Conservation (phyloP, 1,284 basidiomycete species). For the Austroboletus novae-zelandiae region DNA sequence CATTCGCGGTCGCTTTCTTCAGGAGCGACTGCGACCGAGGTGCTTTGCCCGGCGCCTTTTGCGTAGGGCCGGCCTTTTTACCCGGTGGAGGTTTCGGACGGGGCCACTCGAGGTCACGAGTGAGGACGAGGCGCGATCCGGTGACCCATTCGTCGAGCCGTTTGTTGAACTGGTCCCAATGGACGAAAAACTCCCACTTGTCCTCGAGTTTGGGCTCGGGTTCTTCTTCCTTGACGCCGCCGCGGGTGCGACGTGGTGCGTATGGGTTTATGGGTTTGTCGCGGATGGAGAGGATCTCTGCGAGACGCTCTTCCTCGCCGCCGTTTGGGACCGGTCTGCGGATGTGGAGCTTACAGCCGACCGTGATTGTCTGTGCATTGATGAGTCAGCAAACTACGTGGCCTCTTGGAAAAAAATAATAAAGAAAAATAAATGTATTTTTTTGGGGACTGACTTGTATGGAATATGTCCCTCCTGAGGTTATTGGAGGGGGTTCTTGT, state of each 20-base stretch:
- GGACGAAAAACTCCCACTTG: conserved; percentile 92
- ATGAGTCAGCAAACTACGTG: conserved; percentile 30
- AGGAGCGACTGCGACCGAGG: conserved; percentile 57
- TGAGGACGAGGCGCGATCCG: conserved; percentile 81
- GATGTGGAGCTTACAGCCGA: conserved; percentile 93
- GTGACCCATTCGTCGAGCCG: conserved; percentile 99
- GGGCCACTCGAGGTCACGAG: conserved; percentile 93
- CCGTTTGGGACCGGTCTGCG: conserved; percentile 74
- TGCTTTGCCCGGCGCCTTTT: conserved; percentile 62
- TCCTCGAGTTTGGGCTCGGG: conserved; percentile 62
- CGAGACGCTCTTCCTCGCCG: conserved; percentile 81
- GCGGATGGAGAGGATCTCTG: conserved; percentile 91
- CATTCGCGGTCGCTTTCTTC: conserved; percentile 77
- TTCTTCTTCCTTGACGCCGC: conserved; percentile 41
- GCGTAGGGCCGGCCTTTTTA: conserved; percentile 49
- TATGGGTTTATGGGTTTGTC: conserved; percentile 75
- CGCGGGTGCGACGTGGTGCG: conserved; percentile 31
- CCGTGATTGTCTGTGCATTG: conserved; percentile 69
- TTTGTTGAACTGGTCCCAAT: conserved; percentile 98
- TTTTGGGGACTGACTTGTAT: conserved; percentile 55
- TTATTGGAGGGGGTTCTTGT: conserved; percentile 61
- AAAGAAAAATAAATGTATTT: background rate
- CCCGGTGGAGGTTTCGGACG: conserved; percentile 73
- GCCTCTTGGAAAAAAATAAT: conserved; percentile 8
- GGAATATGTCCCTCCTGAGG: conserved; percentile 70